Percentiles rank a stretch among this genome's conserved stretches.
Evolutionary conservation across 2,329 filamentous ascomycete species (phyloP).

Genomic region (Aspergillus sclerotialis): DNA sequence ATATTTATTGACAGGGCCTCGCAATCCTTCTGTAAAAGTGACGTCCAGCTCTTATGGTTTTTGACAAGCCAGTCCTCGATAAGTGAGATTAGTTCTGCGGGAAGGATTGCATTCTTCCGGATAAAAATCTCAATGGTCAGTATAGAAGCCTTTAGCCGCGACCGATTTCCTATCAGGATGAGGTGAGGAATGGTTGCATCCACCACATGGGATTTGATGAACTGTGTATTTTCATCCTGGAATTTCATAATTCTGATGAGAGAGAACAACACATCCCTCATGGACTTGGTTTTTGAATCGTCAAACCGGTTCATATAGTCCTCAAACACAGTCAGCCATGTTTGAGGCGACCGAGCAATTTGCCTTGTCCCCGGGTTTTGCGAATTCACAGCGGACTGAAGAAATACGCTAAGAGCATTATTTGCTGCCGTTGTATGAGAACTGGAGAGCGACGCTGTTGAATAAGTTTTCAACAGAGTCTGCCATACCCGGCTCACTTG

Average conservation of each 20-base stretch:
- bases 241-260: slow-evolving; percentile 27
- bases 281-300: slow-evolving; percentile 37
- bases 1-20: slow-evolving; percentile 21
- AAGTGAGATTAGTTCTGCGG: slow-evolving; percentile 22
- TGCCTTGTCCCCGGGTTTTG: slow-evolving; percentile 21
- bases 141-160: slow-evolving; percentile 31
- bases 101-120: slow-evolving; percentile 29
- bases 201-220: slow-evolving; percentile 18
- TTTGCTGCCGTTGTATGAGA: slow-evolving; percentile 36
- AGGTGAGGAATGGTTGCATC: slow-evolving; percentile 28
- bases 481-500: slow-evolving; percentile 31
- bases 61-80: slow-evolving; percentile 27
- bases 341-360: slow-evolving; percentile 26
- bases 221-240: slow-evolving; percentile 10
- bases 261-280: slow-evolving; percentile 39
- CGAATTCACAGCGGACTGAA: slow-evolving; percentile 32
- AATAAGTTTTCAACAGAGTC: slow-evolving; percentile 35
- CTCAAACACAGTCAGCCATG: slow-evolving; percentile 36
- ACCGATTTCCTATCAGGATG: slow-evolving; percentile 31
- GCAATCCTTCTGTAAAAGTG: slow-evolving; percentile 26
- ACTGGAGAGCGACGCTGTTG: slow-evolving; percentile 28
- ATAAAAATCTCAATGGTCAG: slow-evolving; percentile 30
- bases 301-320: slow-evolving; percentile 35
- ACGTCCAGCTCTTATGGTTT: slow-evolving; percentile 24
- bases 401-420: slow-evolving; percentile 39